Base-by-base conservation (phyloP, 371 early-diverging fungal genomes). In the Mortierella sp. region DNA sequence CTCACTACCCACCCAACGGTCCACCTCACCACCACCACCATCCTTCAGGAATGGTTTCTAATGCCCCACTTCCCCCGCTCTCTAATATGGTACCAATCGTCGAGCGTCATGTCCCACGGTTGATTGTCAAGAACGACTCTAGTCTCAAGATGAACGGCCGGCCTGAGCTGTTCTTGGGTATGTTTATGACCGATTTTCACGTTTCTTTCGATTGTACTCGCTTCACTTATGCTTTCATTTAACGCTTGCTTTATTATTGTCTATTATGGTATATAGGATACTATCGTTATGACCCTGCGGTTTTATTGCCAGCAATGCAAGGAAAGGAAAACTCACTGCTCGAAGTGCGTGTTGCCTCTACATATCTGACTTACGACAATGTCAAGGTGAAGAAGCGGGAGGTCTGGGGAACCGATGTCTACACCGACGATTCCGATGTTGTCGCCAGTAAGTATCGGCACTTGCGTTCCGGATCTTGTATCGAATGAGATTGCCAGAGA, bases 381-480 rank as follows among this genome's bases (percentile, higher is more conserved):
- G 46, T 77, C 5, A 83, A 88, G 70, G 92, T 96, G 16, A 83
- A 90, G 72, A 90, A 88, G 72, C 88, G 90, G 51, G 94, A 94
- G 3, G 31, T 97, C 10, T 97, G 97, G 97, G 97, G 97, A 9
- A 96, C 97, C 1, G 96, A 95, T 74, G 87, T 97, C 26, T 97
- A 97, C 80, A 94, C 96, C 0, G 97, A 97, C 77, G 97, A 97
- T 82, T 96, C 96, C 0, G 97, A 97, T 77, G 89, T 96, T 43
- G 96, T 97, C 34, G 93, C 96, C 19, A 94, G 95, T 95, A 89
- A 44, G 76, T 77, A 2, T 46, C 73, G 3, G 50, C 61, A 50
- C 16, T 14, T 50, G 16, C 19, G 61, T 8, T 61, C 2, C 14
- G 11, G 61, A 19, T 31, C 5, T 31, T 19, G 2, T 19, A 61